phyloP scores from a whole-genome alignment of 495 filamentous ascomycete genomes.

The Hypoxylon trugodes region DNA sequence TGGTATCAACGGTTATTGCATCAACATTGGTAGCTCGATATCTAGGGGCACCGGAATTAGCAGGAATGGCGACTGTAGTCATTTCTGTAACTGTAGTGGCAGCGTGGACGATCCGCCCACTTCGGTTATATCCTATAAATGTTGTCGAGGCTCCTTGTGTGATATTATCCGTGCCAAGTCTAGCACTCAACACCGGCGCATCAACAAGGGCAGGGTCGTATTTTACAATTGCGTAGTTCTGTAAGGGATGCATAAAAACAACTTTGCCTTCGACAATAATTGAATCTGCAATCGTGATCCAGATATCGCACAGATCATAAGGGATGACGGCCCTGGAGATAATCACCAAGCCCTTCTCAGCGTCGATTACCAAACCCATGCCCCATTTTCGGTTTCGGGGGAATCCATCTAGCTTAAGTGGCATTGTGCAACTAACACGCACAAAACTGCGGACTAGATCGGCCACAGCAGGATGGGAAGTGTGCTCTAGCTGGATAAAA shows the following conservation, averaged over 20 bases:
- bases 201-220: constrained; percentile 93
- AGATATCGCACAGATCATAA: constrained; percentile 96
- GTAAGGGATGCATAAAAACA: constrained; percentile 95
- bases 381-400: constrained; percentile 91
- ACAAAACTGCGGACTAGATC: constrained; percentile 96
- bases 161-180: constrained; percentile 79
- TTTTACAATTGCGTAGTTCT: constrained; percentile 95
- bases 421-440: constrained; percentile 88
- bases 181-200: constrained; percentile 90
- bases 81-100: constrained; percentile 97
- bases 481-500: constrained; percentile 89
- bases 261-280: constrained; percentile 94
- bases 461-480: constrained; percentile 87
- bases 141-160: constrained; percentile 90
- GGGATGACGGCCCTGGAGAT: constrained; percentile 93
- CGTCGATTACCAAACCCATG: constrained; percentile 94
- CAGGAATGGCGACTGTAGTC: constrained; percentile 95
- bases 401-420: constrained; percentile 94
- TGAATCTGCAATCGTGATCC: constrained; percentile 92
- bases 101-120: constrained; percentile 89
- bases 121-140: constrained; percentile 97
- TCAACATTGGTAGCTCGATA: constrained; percentile 97
- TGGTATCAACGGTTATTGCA: constrained; percentile 96
- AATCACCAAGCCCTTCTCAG: constrained; percentile 91
- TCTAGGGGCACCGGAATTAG: constrained; percentile 87